Conservation (phyloP, 768 basidiomycete species). For the Leccinum aurantiacum region DNA sequence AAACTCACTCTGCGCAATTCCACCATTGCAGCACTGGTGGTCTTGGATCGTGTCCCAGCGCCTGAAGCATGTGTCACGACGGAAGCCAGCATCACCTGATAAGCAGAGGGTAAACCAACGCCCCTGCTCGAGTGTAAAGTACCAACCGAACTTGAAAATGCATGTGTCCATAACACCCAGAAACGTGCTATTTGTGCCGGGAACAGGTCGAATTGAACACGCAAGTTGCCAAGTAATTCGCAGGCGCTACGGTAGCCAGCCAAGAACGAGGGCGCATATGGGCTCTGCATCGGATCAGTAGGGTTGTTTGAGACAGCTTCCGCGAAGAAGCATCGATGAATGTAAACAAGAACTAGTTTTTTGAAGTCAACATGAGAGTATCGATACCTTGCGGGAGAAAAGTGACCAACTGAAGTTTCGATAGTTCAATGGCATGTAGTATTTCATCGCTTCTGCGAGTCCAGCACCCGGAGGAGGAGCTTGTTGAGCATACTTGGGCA, state of each 20-base stretch:
- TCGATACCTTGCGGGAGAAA: background rate
- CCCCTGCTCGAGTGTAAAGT: background rate
- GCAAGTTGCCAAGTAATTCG: constrained; percentile 50
- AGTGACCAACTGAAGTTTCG: constrained; percentile 58
- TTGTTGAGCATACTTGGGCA: constrained; percentile 61
- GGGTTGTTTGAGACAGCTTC: constrained; percentile 67
- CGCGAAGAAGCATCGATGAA: constrained; percentile 76
- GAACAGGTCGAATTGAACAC: constrained; percentile 48
- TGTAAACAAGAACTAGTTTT: constrained; percentile 59
- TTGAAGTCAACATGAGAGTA: background rate
- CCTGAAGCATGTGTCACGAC: constrained; percentile 68
- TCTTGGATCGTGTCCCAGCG: constrained; percentile 50
- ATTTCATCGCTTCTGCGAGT: constrained; percentile 64
- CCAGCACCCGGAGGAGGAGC: constrained; percentile 48
- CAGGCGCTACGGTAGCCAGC: constrained; percentile 69
- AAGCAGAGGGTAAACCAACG: background rate
- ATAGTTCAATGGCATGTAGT: constrained; percentile 76
- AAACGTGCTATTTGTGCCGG: constrained; percentile 61
- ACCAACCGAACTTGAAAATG: constrained; percentile 62
- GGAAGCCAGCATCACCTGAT: constrained; percentile 72
- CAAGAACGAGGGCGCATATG: constrained; percentile 64
- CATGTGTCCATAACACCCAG: constrained; percentile 75
- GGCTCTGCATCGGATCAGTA: constrained; percentile 65
- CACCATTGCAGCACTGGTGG: constrained; percentile 66
- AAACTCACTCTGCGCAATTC: constrained; percentile 48